Evolutionary conservation across 2,329 filamentous ascomycete genomes (phyloP).

Genomic region (Sphaerostilbella broomeana): DNA sequence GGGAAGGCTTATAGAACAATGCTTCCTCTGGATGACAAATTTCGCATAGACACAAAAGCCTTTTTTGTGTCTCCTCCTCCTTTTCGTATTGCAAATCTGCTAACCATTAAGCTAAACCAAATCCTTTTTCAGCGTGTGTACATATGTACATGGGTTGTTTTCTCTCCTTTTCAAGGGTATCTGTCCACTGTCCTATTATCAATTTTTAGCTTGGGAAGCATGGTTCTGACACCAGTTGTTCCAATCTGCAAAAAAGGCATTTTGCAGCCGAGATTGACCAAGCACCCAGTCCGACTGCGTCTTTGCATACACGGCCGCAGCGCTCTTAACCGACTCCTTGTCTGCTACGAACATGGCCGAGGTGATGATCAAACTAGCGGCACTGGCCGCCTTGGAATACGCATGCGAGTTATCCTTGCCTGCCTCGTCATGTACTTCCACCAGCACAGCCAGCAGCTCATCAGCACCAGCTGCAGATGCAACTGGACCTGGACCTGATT

Average conservation of each 20-base stretch:
- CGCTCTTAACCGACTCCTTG: slow-evolving; percentile 43
- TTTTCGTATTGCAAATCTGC: not conserved
- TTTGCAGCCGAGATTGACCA: slow-evolving; percentile 53
- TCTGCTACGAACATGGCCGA: slow-evolving; percentile 53
- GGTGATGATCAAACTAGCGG: slow-evolving; percentile 60
- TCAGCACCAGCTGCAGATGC: slow-evolving; percentile 23
- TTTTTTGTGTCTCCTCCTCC: not conserved
- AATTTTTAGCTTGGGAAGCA: slow-evolving; percentile 27
- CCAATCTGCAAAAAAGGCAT: slow-evolving; percentile 65
- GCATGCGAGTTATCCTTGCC: slow-evolving; percentile 58
- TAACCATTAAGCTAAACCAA: not conserved
- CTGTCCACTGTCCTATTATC: too few relatives aligned
- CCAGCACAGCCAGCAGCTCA: slow-evolving; percentile 52
- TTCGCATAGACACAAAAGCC: not conserved
- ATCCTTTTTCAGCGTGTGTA: too few relatives aligned
- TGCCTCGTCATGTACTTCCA: slow-evolving; percentile 62
- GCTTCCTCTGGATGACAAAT: slow-evolving; percentile 21
- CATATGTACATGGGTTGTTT: too few relatives aligned
- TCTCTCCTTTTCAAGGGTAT: too few relatives aligned
- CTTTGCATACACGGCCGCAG: slow-evolving; percentile 58
- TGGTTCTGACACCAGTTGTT: slow-evolving; percentile 62
- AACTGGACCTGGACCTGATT: too few relatives aligned
- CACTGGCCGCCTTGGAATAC: slow-evolving; percentile 69
- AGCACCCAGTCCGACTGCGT: slow-evolving; percentile 53
- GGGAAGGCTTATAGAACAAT: slow-evolving; percentile 31